Base-by-base conservation (phyloP, 768 basidiomycete genomes). In the Leucosporidium scottii region DNA sequence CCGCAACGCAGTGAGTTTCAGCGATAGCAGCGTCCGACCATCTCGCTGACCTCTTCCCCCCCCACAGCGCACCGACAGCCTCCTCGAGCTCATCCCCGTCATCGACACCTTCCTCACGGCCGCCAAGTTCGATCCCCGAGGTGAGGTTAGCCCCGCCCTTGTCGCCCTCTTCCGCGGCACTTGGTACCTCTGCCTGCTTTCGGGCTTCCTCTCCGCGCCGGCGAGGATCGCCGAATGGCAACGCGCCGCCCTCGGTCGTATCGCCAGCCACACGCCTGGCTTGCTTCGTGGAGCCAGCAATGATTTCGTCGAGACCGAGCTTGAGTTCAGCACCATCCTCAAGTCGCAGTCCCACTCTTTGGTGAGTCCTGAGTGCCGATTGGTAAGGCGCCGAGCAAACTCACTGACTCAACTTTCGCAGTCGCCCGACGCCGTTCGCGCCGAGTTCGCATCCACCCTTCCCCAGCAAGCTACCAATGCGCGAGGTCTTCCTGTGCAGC, bases 101-200 rank as follows among this genome's bases (percentile, higher is more conserved):
- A 91, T 99, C 65, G 92, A 94, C 75, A 87, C 90, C 1, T 83
- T 96, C 28, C 82, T 99, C 28, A 79, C 82, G 44, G 90, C 92
- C 73, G 73, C 78, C 20, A 85, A 87, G 67, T 89, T 88, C 77
- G 82, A 83, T 55, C 85, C 88, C 2, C 83, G 85, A 44, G 61
- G 81, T 23, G 78, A 82, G 85, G 81, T 86, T 0, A 75, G 85
- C 7, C 60, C 69, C 10, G 85, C 85, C 28, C 76, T 91, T 18
- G 85, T 88, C 17, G 81, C 85, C 7, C 80, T 91, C 27, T 98
- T 96, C 83, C 85, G 93, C 54, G 92, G 91, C 75, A 82, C 93
- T 79, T 99, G 94, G 94, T 92, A 93, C 78, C 79, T 97, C 25
- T 92, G 90, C 76, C 84, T 89, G 30, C 83, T 94, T 21, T 92